phyloP scores from a whole-genome alignment of 2,329 filamentous ascomycete genomes.

The Cyphellophora europaea region DNA sequence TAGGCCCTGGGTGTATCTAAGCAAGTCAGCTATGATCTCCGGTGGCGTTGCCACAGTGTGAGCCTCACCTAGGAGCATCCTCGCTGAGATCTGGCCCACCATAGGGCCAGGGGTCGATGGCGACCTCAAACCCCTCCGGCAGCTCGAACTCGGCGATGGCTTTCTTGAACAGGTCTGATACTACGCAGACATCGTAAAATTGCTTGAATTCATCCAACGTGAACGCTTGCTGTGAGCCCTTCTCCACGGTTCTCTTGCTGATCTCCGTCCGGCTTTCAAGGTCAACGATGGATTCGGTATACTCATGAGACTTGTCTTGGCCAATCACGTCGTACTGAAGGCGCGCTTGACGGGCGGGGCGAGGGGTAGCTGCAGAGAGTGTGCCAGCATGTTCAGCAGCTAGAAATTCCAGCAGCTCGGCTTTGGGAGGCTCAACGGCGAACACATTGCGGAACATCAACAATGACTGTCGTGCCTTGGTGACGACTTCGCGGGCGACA shows the following conservation, averaged over 20 bases:
- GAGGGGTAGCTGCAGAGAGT: conserved; percentile 30
- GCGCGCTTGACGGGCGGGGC: conserved; percentile 41
- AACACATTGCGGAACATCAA: conserved; percentile 41
- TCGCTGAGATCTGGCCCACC: conserved; percentile 41
- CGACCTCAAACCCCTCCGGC: conserved; percentile 46
- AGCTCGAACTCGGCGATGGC: conserved; percentile 43
- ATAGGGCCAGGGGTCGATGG: conserved; percentile 49
- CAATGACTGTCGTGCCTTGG: conserved; percentile 27
- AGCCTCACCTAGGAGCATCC: too few relatives aligned
- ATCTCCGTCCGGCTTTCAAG: conserved; percentile 32
- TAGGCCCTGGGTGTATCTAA: conserved; percentile 43
- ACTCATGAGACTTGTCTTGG: conserved; percentile 42
- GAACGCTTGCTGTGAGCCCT: conserved; percentile 39
- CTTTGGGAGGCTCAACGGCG: conserved; percentile 40
- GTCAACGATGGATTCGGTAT: conserved; percentile 46
- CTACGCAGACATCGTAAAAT: conserved; percentile 39
- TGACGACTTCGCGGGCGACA: conserved; percentile 39
- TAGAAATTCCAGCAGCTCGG: conserved; percentile 37
- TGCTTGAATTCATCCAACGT: conserved; percentile 38
- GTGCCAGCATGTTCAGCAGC: conserved; percentile 38
- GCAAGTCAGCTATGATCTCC: too few relatives aligned
- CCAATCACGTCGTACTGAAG: conserved; percentile 49
- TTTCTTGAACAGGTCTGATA: conserved; percentile 43
- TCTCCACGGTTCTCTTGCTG: conserved; percentile 34
- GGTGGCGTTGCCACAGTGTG: too few relatives aligned